Conservation (phyloP, 2,329 filamentous ascomycete species). For the Apiospora pterosperma region DNA sequence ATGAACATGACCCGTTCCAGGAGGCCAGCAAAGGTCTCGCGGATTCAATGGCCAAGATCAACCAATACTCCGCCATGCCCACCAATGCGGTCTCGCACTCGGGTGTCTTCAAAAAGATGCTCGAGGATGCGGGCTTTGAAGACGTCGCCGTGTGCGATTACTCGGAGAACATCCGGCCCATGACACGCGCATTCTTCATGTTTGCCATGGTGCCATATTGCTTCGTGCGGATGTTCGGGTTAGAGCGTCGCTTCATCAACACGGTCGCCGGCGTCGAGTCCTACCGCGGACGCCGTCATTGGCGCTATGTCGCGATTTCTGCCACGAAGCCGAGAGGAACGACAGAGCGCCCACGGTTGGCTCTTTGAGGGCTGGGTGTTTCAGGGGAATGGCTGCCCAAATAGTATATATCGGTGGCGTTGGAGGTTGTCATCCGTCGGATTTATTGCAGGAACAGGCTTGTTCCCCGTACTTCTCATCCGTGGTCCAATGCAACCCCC, state of each 20-base stretch:
- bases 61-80: slow-evolving; percentile 42
- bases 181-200: slow-evolving; percentile 44
- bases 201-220: slow-evolving; percentile 44
- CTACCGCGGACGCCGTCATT: slow-evolving; percentile 29
- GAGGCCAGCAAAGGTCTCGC: slow-evolving; percentile 22
- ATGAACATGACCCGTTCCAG: slow-evolving; percentile 36
- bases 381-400: no score
- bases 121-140: slow-evolving; percentile 41
- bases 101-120: slow-evolving; percentile 36
- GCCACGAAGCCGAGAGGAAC: slow-evolving; percentile 30
- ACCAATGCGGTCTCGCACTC: slow-evolving; percentile 34
- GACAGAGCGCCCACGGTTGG: slow-evolving; percentile 14
- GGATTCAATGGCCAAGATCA: slow-evolving; percentile 31
- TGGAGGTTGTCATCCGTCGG: no score
- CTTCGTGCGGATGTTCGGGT: slow-evolving; percentile 37
- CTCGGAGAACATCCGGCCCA: slow-evolving; percentile 43
- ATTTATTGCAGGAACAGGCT: no score
- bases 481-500: no score
- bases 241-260: slow-evolving; percentile 46
- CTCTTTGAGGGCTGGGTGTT: no score
- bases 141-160: slow-evolving; percentile 41
- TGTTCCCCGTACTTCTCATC: no score
- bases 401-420: no score
- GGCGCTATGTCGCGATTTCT: slow-evolving; percentile 32
- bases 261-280: slow-evolving; percentile 39